Evolutionary conservation across 1,284 basidiomycete genomes (phyloP).

Genomic region (Cronartium ribicola): DNA sequence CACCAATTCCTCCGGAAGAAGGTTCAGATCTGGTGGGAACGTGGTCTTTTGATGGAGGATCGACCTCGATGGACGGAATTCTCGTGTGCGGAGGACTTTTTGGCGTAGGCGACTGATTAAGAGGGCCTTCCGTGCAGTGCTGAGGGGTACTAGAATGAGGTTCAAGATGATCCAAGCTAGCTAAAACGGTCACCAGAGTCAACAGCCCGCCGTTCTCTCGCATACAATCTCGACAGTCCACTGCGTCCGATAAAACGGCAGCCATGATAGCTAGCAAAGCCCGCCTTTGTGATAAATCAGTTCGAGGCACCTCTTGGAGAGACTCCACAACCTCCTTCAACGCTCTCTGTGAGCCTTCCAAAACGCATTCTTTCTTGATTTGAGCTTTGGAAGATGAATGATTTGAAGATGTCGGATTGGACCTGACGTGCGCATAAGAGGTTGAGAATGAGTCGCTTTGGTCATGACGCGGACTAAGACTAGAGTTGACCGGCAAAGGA

Average conservation of each 20-base stretch:
- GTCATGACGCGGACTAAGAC: background rate
- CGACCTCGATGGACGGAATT: background rate
- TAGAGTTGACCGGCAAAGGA: background rate
- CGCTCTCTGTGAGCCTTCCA: constrained; percentile 25
- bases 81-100: background rate
- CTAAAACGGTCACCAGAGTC: constrained; percentile 38
- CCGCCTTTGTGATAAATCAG: constrained; percentile 38
- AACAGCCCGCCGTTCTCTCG: constrained; percentile 41
- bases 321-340: constrained; percentile 32
- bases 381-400: constrained; percentile 24
- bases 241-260: constrained; percentile 33
- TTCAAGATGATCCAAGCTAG: constrained; percentile 24
- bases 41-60: background rate
- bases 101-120: background rate
- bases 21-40: background rate
- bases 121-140: background rate
- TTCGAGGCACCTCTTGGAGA: constrained; percentile 33
- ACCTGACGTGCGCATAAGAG: background rate
- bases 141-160: constrained; percentile 9
- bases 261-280: constrained; percentile 36
- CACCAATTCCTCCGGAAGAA: background rate
- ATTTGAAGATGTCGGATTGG: background rate
- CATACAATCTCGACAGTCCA: constrained; percentile 34
- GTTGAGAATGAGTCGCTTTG: background rate
- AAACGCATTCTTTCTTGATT: constrained; percentile 3